Conservation (phyloP, 1,284 basidiomycete species). For the Sanguinoderma infundibulare region DNA sequence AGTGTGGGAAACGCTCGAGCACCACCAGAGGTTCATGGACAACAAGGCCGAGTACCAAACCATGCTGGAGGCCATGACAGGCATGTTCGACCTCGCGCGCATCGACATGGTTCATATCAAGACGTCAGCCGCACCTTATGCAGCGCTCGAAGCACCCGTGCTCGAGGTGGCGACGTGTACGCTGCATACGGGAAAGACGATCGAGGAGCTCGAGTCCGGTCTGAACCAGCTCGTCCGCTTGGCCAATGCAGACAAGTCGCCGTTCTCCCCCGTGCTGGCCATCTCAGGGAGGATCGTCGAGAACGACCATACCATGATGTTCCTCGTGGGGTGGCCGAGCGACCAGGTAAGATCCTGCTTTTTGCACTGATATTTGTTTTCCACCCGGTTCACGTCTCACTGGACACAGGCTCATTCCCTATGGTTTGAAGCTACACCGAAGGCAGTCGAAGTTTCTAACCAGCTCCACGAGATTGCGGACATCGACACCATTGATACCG, state of each 20-base stretch:
- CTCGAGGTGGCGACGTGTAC: slow-evolving; percentile 26
- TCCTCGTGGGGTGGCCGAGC: not conserved
- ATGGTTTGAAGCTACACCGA: not conserved
- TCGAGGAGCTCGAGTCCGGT: not conserved
- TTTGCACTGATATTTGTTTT: not conserved
- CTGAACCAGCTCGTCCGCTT: not conserved
- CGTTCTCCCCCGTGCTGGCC: not conserved
- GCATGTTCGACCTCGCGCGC: slow-evolving; percentile 8
- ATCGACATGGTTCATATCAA: slow-evolving; percentile 24
- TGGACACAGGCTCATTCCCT: not conserved
- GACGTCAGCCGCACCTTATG: slow-evolving; percentile 23
- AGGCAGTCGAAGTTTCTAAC: not conserved
- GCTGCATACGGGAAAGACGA: slow-evolving; percentile 9
- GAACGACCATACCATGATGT: not conserved
- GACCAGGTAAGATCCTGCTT: not conserved
- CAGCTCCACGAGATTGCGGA: slow-evolving; percentile 2
- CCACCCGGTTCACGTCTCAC: not conserved
- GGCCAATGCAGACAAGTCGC: not conserved
- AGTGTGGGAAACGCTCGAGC: slow-evolving; percentile 15
- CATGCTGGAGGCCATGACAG: slow-evolving; percentile 7
- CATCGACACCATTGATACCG: slow-evolving; percentile 1
- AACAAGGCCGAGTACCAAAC: slow-evolving; percentile 19
- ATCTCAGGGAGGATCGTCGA: not conserved
- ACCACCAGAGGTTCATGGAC: slow-evolving; percentile 24
- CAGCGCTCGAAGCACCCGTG: slow-evolving; percentile 24